Evolutionary conservation across 352 stramenopile species (phyloP).

Genomic region (Chrysophaeum taylorii): DNA sequence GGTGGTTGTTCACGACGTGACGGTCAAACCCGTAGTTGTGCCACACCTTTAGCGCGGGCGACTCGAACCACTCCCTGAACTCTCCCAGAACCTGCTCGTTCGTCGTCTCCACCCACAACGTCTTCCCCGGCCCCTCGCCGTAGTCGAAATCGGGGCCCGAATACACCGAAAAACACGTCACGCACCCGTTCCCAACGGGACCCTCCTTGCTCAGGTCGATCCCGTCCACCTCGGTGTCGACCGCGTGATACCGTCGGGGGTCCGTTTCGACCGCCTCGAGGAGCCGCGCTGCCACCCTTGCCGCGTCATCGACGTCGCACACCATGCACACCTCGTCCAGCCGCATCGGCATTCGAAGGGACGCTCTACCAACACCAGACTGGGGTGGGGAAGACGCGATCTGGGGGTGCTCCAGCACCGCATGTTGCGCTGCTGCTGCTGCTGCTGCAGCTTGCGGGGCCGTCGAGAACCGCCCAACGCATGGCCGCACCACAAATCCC

Average conservation of each 20-base stretch:
- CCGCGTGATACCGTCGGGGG: slow-evolving; percentile 74
- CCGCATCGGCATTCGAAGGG: background rate
- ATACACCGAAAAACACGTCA: slow-evolving; percentile 95
- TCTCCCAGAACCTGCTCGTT: slow-evolving; percentile 69
- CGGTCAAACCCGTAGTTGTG: slow-evolving; percentile 99
- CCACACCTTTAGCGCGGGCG: slow-evolving; percentile 84
- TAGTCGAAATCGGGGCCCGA: slow-evolving; percentile 88
- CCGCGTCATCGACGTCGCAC: slow-evolving; percentile 44
- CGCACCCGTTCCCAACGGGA: slow-evolving; percentile 88
- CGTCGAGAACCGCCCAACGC: too few species aligned
- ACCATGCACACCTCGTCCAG: slow-evolving; percentile 40
- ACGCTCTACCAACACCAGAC: too few species aligned
- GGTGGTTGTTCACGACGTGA: slow-evolving; percentile 93
- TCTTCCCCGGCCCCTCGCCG: slow-evolving; percentile 63
- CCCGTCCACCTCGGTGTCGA: slow-evolving; percentile 92
- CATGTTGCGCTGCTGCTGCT: too few species aligned
- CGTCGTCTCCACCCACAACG: slow-evolving; percentile 71
- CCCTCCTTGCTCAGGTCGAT: slow-evolving; percentile 86
- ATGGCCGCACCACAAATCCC: too few species aligned
- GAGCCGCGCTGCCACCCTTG: slow-evolving; percentile 44
- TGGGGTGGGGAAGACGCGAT: too few species aligned
- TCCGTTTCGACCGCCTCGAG: slow-evolving; percentile 29
- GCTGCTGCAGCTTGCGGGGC: too few species aligned
- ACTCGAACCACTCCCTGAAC: slow-evolving; percentile 84
- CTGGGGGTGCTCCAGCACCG: too few species aligned